phyloP scores from a whole-genome alignment of 495 filamentous ascomycete species.

The Penicillium ochrochloron region DNA sequence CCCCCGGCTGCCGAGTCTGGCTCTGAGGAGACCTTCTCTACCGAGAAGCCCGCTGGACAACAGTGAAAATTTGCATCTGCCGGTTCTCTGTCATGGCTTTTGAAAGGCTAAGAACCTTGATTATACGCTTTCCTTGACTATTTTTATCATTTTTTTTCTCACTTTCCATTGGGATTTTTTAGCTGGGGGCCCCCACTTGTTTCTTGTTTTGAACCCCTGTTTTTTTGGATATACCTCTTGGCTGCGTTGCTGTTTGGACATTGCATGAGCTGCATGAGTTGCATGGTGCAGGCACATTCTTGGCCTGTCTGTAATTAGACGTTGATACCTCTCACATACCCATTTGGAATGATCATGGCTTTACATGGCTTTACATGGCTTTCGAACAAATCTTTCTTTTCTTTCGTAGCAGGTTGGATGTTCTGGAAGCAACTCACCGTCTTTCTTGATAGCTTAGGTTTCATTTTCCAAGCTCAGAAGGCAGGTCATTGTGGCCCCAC shows the following conservation, averaged over 20 bases:
- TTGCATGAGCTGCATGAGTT: constrained; percentile 20
- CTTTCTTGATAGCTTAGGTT: too few species aligned
- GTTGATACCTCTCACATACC: constrained; percentile 32
- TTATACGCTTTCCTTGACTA: constrained; percentile 7
- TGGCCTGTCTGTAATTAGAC: constrained; percentile 30
- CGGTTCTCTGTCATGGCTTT: constrained; percentile 1
- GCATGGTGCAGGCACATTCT: constrained; percentile 24
- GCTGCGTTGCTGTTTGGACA: constrained; percentile 24
- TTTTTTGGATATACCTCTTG: constrained; percentile 11
- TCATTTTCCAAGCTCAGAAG: too few species aligned
- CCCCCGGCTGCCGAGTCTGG: constrained; percentile 46
- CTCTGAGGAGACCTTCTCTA: constrained; percentile 17
- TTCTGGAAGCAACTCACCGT: background rate
- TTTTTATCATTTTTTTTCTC: constrained; percentile 13
- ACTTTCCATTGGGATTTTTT: constrained; percentile 1
- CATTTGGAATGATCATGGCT: constrained; percentile 22
- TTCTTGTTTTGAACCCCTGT: constrained; percentile 14
- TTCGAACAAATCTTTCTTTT: background rate
- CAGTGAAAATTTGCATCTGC: background rate
- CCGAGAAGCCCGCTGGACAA: constrained; percentile 14
- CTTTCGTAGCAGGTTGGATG: background rate
- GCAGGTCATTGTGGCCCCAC: too few species aligned
- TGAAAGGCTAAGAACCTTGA: background rate
- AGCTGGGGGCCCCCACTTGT: constrained; percentile 1
- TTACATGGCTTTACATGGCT: constrained; percentile 10